These are phyloP conservation scores for Takakia lepidozioides DNA, from an alignment of 225 moss, liverwort and hornwort species.

Conservation along the genomic window DNA sequence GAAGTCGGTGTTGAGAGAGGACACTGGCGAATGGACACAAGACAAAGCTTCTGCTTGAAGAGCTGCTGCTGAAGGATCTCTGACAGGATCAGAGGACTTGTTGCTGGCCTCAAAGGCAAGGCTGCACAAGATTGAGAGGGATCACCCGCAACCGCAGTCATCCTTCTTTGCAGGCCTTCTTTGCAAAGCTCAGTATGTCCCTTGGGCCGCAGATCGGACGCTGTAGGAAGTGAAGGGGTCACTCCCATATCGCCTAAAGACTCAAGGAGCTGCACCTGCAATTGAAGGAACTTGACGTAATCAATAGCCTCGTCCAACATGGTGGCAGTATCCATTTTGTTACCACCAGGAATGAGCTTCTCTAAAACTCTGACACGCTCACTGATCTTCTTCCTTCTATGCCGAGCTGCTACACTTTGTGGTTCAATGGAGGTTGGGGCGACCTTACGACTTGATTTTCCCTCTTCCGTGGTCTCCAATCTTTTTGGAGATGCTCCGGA, in stretches of 20 bases:
- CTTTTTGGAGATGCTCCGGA: slow-evolving; percentile 9
- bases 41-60: slow-evolving; percentile 89
- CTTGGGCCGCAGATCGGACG: too few species aligned
- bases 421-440: slow-evolving; percentile 80
- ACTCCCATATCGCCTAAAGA: slow-evolving; percentile 23
- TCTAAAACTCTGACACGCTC: slow-evolving; percentile 70
- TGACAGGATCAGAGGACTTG: slow-evolving; percentile 67
- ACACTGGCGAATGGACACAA: slow-evolving; percentile 72
- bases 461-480: slow-evolving; percentile 23
- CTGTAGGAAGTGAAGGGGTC: background rate
- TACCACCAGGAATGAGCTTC: slow-evolving; percentile 85
- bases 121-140: slow-evolving; percentile 14
- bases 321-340: slow-evolving; percentile 83
- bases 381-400: slow-evolving; percentile 87
- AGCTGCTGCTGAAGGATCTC: slow-evolving; percentile 87
- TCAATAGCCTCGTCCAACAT: slow-evolving; percentile 95
- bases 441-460: slow-evolving; percentile 39
- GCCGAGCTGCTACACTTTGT: slow-evolving; percentile 88
- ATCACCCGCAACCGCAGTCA: slow-evolving; percentile 12
- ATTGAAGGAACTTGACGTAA: slow-evolving; percentile 86
- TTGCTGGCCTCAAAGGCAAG: slow-evolving; percentile 27
- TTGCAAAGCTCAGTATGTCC: slow-evolving; percentile 5
- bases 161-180: slow-evolving; percentile 24
- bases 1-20: too few species aligned
- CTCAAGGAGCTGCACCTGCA: slow-evolving; percentile 85